Evolutionary conservation across 2,329 filamentous ascomycete species (phyloP).

Genomic region (Pseudofabraea citricarpa): DNA sequence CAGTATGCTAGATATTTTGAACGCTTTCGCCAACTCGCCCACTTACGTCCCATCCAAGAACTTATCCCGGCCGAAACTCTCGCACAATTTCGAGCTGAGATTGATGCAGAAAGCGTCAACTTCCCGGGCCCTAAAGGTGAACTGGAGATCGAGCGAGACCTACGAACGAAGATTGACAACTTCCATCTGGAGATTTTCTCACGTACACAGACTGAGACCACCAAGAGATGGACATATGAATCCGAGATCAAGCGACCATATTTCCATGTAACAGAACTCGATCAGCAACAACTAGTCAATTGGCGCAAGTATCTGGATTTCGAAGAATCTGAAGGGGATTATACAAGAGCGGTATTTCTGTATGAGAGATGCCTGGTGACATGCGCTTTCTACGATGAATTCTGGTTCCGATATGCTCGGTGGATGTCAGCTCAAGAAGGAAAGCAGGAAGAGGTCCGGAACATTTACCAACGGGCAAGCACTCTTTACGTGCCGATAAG

Average conservation of each 20-base stretch:
- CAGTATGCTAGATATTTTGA: slow-evolving; percentile 96
- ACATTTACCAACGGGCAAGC: slow-evolving; percentile 84
- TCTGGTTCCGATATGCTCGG: slow-evolving; percentile 94
- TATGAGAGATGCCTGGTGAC: slow-evolving; percentile 94
- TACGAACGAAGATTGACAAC: slow-evolving; percentile 74
- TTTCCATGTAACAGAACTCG: slow-evolving; percentile 92
- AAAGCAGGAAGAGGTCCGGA: slow-evolving; percentile 86
- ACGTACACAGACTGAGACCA: slow-evolving; percentile 79
- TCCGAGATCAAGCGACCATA: slow-evolving; percentile 93
- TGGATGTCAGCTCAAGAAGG: slow-evolving; percentile 82
- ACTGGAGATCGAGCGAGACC: slow-evolving; percentile 75
- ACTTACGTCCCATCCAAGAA: slow-evolving; percentile 67
- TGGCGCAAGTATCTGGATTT: slow-evolving; percentile 98
- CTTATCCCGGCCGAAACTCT: slow-evolving; percentile 66
- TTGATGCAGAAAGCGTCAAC: slow-evolving; percentile 58
- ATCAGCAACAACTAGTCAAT: slow-evolving; percentile 77
- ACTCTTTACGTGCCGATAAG: slow-evolving; percentile 84
- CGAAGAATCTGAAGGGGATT: slow-evolving; percentile 81
- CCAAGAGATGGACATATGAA: slow-evolving; percentile 91
- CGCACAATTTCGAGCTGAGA: slow-evolving; percentile 63
- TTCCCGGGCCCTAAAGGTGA: slow-evolving; percentile 57
- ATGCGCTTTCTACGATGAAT: slow-evolving; percentile 92
- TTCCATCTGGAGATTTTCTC: slow-evolving; percentile 79
- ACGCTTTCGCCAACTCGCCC: slow-evolving; percentile 74
- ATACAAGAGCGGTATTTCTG: slow-evolving; percentile 69